Conservation (phyloP, 2,329 filamentous ascomycete species). For the Elsinoe batatas region DNA sequence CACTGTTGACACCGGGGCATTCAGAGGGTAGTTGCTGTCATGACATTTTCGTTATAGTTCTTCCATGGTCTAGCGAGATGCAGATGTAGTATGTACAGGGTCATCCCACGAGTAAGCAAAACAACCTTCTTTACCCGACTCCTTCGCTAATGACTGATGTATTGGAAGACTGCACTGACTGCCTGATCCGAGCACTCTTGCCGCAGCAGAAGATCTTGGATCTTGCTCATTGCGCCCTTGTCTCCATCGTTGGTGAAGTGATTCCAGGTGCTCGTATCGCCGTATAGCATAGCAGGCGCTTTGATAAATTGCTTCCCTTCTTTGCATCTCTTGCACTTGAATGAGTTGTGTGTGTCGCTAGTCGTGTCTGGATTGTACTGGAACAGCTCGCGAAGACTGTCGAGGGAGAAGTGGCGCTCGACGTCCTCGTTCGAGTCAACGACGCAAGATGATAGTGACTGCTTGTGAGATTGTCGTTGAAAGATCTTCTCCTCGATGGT, state of each 20-base stretch:
- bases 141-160: conserved; percentile 69
- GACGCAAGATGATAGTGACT: conserved; percentile 89
- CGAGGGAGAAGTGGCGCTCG: conserved; percentile 88
- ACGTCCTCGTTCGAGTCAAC: conserved; percentile 96
- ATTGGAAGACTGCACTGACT: conserved; percentile 95
- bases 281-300: conserved; percentile 89
- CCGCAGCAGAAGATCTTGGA: conserved; percentile 81
- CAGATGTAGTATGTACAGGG: not conserved
- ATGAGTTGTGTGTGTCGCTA: conserved; percentile 95
- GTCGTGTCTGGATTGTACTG: conserved; percentile 77
- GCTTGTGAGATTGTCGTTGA: conserved; percentile 95
- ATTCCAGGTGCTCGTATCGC: conserved; percentile 98
- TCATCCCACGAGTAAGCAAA: not conserved
- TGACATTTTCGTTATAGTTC: too few relatives aligned
- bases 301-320: conserved; percentile 78
- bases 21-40: not conserved
- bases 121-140: not conserved
- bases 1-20: not conserved
- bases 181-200: conserved; percentile 71
- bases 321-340: conserved; percentile 91
- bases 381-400: conserved; percentile 85
- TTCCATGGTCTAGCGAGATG: not conserved
- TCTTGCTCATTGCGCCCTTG: conserved; percentile 54
- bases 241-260: conserved; percentile 76
- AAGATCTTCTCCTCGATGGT: conserved; percentile 99